phyloP scores from a whole-genome alignment of 179 eudicot genomes.

The Spinacia oleracea region DNA sequence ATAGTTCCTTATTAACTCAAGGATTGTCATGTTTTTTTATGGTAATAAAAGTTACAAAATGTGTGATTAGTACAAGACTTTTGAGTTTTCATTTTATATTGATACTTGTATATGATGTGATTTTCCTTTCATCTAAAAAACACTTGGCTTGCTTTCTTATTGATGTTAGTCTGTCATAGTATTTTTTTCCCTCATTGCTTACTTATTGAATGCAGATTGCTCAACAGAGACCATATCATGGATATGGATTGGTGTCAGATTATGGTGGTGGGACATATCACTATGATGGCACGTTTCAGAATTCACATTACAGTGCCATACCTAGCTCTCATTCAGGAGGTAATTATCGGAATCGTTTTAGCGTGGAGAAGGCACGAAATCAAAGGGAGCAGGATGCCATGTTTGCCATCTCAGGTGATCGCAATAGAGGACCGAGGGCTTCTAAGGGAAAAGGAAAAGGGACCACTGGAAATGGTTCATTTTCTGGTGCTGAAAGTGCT shows the following conservation, averaged over 20 bases:
- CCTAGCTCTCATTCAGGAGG: conserved; percentile 51
- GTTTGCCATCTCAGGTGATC: conserved; percentile 60
- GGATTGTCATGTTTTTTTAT: neutral
- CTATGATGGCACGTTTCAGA: conserved; percentile 55
- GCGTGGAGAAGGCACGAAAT: conserved; percentile 61
- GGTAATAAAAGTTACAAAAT: neutral
- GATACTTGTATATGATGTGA: neutral
- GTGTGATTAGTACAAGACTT: neutral
- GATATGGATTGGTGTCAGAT: conserved; percentile 57
- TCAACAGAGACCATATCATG: conserved; percentile 69
- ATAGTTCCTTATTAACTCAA: neutral
- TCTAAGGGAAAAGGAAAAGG: conserved; percentile 64
- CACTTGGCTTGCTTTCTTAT: neutral
- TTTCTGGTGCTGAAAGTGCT: conserved; percentile 45
- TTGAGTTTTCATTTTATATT: neutral
- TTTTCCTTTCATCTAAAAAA: neutral
- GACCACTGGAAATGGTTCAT: conserved; percentile 44
- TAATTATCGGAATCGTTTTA: conserved; percentile 48
- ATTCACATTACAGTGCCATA: conserved; percentile 42
- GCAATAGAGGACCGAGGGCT: conserved; percentile 96
- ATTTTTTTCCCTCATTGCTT: neutral
- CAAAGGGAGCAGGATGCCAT: conserved; percentile 62
- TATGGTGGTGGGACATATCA: conserved; percentile 50
- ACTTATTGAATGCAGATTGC: conserved; percentile 35
- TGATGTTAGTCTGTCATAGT: neutral